Percentiles rank a stretch among this genome's conserved stretches.
These are phyloP conservation scores for Pyrus pyrifolia DNA, from an alignment of 306 rosid species.

Conservation along the genomic window DNA sequence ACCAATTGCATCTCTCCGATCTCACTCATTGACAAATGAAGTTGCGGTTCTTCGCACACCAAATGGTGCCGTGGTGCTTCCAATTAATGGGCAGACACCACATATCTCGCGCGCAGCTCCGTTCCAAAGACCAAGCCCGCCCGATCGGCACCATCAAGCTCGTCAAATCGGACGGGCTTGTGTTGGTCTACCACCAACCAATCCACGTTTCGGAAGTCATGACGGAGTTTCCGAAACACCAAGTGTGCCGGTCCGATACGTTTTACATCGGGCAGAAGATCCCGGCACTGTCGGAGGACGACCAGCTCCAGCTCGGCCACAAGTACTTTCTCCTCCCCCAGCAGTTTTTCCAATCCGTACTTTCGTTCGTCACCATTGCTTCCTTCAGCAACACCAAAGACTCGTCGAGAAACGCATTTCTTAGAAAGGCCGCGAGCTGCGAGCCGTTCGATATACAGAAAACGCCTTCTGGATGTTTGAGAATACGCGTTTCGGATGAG, in stretches of 20 bases:
- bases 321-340: conserved; percentile 37
- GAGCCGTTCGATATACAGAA: conserved; percentile 29
- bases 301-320: conserved; percentile 31
- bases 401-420: conserved; percentile 3
- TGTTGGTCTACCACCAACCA: conserved; percentile 19
- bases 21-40: not conserved
- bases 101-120: not conserved
- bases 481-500: conserved; percentile 38
- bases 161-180: conserved; percentile 25
- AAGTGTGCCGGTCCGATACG: conserved; percentile 29
- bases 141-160: conserved; percentile 15
- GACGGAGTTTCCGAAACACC: conserved; percentile 28
- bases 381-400: conserved; percentile 9
- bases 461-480: conserved; percentile 24
- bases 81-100: conserved; percentile 12
- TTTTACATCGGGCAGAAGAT: conserved; percentile 43
- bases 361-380: conserved; percentile 34
- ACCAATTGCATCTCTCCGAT: not conserved
- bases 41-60: conserved; percentile 9
- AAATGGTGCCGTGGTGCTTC: conserved; percentile 17
- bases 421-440: conserved; percentile 19
- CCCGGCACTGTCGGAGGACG: conserved; percentile 30
- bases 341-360: conserved; percentile 30
- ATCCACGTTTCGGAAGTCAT: conserved; percentile 19
- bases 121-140: not conserved